phyloP scores from a whole-genome alignment of 2,329 filamentous ascomycete species.

The Alternaria solani region DNA sequence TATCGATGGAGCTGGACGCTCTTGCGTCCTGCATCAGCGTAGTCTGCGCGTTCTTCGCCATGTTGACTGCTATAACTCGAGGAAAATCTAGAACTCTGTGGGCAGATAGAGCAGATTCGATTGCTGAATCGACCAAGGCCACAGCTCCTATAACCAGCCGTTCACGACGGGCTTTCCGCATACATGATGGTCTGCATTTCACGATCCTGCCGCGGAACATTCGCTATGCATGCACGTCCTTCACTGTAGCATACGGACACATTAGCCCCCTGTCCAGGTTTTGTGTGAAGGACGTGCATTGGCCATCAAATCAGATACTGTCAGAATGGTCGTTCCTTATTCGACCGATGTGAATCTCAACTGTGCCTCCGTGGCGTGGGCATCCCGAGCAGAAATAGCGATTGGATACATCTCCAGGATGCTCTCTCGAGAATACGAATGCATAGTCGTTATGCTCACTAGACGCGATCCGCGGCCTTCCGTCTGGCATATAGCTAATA shows the following conservation, averaged over 20 bases:
- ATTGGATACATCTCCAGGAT: background rate
- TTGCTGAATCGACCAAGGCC: background rate
- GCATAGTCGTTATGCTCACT: background rate
- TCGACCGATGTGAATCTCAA: background rate
- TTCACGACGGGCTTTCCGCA: background rate
- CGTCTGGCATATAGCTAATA: background rate
- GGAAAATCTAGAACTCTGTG: background rate
- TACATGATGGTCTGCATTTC: background rate
- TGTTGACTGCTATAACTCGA: background rate
- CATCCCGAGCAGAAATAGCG: background rate
- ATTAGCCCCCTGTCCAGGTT: no score
- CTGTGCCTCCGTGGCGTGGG: background rate
- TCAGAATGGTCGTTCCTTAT: background rate
- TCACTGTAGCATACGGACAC: no score
- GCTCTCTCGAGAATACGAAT: background rate
- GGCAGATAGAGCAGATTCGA: background rate
- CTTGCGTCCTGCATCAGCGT: conserved; percentile 22
- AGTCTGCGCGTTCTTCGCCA: conserved; percentile 12
- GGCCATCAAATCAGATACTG: background rate
- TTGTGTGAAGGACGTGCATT: no score
- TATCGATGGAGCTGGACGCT: conserved; percentile 12
- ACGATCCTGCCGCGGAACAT: background rate
- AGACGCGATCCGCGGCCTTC: background rate
- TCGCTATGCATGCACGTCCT: background rate
- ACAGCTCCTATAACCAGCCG: background rate